Percentiles rank a stretch among this genome's conserved stretches.
These are phyloP conservation scores for Penicillium sp. DNA, from an alignment of 2,329 filamentous ascomycete genomes.

Conservation along the genomic window DNA sequence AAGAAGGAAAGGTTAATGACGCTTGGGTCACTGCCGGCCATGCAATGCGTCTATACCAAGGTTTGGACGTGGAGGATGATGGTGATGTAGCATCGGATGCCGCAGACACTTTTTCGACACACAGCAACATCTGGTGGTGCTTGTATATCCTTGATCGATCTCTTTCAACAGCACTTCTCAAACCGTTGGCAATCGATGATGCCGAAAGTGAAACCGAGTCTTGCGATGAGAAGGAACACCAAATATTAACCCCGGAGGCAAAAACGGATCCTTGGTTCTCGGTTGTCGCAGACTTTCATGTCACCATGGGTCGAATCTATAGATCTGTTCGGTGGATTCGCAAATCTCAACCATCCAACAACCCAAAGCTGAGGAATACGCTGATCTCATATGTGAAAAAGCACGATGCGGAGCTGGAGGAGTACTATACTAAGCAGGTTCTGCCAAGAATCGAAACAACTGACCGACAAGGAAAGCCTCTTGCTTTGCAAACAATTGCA, in stretches of 20 bases:
- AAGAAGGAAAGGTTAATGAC: constrained; percentile 12
- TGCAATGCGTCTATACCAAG: constrained; percentile 18
- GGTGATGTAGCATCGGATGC: background rate
- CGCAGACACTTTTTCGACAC: background rate
- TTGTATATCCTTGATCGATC: constrained; percentile 15
- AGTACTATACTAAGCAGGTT: constrained; percentile 12
- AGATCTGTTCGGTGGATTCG: constrained; percentile 10
- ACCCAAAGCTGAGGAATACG: constrained; percentile 3
- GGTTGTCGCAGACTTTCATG: constrained; percentile 11
- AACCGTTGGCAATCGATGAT: constrained; percentile 13
- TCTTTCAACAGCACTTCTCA: constrained; percentile 13
- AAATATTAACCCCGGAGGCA: background rate
- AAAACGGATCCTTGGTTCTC: constrained; percentile 13
- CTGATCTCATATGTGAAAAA: constrained; percentile 8
- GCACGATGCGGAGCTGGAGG: constrained; percentile 12
- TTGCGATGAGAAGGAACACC: background rate
- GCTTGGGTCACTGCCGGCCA: constrained; percentile 17
- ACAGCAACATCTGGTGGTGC: constrained; percentile 14
- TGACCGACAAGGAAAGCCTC: background rate
- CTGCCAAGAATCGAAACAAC: constrained; percentile 7
- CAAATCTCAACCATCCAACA: constrained; percentile 1
- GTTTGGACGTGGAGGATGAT: constrained; percentile 5
- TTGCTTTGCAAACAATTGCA: constrained; percentile 12
- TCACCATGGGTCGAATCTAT: constrained; percentile 14
- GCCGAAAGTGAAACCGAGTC: constrained; percentile 5